Conservation (phyloP, 108 stramenopile genomes). For the Discostella stelligeroides region DNA sequence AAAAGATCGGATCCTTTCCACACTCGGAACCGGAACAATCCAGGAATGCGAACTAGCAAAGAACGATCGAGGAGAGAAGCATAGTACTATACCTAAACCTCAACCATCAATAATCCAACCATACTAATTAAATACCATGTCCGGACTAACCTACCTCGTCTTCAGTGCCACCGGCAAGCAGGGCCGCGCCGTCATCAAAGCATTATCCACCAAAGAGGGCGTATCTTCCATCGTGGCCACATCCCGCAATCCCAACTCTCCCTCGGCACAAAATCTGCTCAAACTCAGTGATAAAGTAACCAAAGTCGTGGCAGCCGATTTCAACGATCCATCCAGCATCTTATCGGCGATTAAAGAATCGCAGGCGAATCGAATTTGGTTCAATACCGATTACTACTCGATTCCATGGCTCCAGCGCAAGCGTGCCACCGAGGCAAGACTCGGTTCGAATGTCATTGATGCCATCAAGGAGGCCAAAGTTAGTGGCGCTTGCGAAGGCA, state of each 20-base stretch:
- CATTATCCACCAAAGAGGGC: slow-evolving; percentile 30
- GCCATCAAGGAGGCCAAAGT: slow-evolving; percentile 27
- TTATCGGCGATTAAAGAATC: slow-evolving; percentile 35
- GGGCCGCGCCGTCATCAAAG: slow-evolving; percentile 38
- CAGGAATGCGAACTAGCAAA: no score
- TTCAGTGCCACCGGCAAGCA: slow-evolving; percentile 37
- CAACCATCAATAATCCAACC: no score
- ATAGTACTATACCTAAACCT: no score
- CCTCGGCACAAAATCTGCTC: slow-evolving; percentile 22
- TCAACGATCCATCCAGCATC: slow-evolving; percentile 31
- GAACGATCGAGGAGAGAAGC: no score
- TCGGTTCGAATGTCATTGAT: slow-evolving; percentile 29
- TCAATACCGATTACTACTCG: slow-evolving; percentile 36
- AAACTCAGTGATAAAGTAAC: slow-evolving; percentile 16
- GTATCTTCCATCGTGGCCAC: slow-evolving; percentile 24
- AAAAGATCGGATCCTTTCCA: no score
- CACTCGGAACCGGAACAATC: no score
- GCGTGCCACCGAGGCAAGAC: slow-evolving; percentile 21
- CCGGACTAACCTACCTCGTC: slow-evolving; percentile 28
- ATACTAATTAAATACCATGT: no score
- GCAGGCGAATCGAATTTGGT: slow-evolving; percentile 40
- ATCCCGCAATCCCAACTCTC: slow-evolving; percentile 37
- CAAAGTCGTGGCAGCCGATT: slow-evolving; percentile 36
- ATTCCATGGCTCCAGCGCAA: slow-evolving; percentile 24
- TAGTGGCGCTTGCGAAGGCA: slow-evolving; percentile 1